A percentile compares a stretch with the other conserved stretches of the same genome.
Evolutionary conservation across 2,329 filamentous ascomycete genomes (phyloP).

Genomic region (Harringtonia aguacate): DNA sequence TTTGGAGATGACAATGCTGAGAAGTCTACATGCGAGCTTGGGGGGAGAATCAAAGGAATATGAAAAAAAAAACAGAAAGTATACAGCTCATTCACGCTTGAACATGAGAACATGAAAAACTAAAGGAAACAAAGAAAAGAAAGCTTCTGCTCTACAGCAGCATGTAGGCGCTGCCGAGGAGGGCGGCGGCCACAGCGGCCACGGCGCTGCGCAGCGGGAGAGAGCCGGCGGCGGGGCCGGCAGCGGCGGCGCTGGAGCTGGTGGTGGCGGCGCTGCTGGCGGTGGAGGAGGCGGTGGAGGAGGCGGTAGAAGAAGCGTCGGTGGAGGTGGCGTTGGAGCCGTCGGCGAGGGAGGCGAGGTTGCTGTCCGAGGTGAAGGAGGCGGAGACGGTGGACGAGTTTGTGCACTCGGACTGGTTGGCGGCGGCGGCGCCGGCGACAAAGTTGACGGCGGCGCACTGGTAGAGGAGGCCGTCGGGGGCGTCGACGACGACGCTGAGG

Average conservation of each 20-base stretch:
- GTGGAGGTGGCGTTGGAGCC: conserved; percentile 10
- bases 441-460: conserved; percentile 35
- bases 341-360: conserved; percentile 20
- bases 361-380: conserved; percentile 18
- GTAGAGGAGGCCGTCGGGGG: conserved; percentile 44
- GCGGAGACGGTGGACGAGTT: conserved; percentile 26
- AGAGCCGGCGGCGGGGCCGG: conserved; percentile 3
- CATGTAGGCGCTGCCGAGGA: conserved; percentile 8
- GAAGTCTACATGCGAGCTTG: too few species aligned
- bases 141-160: conserved; percentile 4
- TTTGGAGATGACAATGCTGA: too few species aligned
- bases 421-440: conserved; percentile 28
- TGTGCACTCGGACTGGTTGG: conserved; percentile 19
- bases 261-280: background rate
- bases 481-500: conserved; percentile 38
- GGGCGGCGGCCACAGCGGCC: conserved; percentile 2
- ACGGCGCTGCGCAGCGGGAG: conserved; percentile 4
- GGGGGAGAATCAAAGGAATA: too few species aligned
- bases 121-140: background rate
- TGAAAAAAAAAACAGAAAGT: too few species aligned
- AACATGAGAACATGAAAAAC: background rate
- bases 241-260: conserved; percentile 4
- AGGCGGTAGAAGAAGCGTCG: conserved; percentile 11
- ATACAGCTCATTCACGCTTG: too few species aligned
- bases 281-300: conserved; percentile 1